Conservation (phyloP, 495 filamentous ascomycete species). For the Neurospora discreta region DNA sequence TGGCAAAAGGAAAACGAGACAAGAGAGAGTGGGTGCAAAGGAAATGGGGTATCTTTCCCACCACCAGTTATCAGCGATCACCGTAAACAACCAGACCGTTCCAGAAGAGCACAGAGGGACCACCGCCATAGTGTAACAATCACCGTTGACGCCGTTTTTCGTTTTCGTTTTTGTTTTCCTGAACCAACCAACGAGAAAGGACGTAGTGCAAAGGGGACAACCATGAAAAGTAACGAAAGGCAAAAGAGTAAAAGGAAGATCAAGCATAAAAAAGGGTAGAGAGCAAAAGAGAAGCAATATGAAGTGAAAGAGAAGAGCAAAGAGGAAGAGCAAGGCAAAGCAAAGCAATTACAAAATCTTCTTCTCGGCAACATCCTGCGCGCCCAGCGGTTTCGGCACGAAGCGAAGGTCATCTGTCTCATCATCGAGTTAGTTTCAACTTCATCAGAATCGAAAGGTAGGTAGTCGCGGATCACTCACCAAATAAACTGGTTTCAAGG, state of each 20-base stretch:
- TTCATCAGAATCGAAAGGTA: neutral
- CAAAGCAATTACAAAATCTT: constrained; percentile 1
- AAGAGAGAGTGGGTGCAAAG: neutral
- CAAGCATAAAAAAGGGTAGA: neutral
- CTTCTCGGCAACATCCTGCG: neutral
- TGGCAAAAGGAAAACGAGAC: neutral
- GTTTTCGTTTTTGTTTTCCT: no score
- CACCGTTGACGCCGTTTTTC: neutral
- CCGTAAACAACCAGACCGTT: neutral
- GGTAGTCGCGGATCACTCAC: no score
- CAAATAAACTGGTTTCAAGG: no score
- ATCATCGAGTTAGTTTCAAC: neutral
- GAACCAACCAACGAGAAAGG: constrained; percentile 4
- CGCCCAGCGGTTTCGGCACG: neutral
- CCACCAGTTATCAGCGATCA: neutral
- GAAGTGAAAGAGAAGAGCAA: neutral
- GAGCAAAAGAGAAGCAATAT: neutral
- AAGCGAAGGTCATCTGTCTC: neutral
- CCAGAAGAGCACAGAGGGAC: neutral
- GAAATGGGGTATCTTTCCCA: neutral
- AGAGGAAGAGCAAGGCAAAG: neutral
- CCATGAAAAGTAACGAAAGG: constrained; percentile 9
- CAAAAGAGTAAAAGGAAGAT: neutral
- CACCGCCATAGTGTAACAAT: neutral
- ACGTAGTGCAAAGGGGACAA: constrained; percentile 19